Conservation (phyloP, 345 rosid species). For the Rhodamnia rubescens region DNA sequence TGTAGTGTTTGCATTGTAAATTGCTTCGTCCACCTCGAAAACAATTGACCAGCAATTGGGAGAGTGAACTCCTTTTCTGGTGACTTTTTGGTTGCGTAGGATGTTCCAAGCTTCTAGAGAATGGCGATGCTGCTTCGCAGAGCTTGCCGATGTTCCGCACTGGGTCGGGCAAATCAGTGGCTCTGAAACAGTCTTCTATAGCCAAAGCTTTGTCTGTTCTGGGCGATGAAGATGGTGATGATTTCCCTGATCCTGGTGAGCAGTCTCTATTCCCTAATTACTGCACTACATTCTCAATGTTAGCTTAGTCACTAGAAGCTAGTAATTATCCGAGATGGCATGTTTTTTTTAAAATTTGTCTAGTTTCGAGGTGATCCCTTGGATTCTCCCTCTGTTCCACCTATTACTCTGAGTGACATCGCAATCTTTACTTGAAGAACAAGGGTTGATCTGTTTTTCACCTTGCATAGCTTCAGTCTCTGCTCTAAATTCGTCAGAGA, state of each 20-base stretch:
- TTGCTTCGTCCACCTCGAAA: background rate
- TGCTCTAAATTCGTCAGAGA: background rate
- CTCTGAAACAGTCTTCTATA: slow-evolving; percentile 49
- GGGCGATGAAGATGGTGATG: slow-evolving; percentile 8
- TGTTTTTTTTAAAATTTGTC: background rate
- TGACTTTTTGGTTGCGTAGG: slow-evolving; percentile 9
- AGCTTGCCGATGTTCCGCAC: slow-evolving; percentile 43
- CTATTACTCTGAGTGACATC: background rate
- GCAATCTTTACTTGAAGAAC: background rate
- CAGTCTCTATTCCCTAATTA: background rate
- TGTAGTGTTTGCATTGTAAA: background rate
- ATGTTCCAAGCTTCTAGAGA: slow-evolving; percentile 33
- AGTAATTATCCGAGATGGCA: background rate
- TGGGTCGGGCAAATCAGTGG: slow-evolving; percentile 54
- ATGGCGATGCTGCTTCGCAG: slow-evolving; percentile 7
- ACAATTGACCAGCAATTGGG: background rate
- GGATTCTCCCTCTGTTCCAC: background rate
- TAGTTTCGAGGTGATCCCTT: background rate
- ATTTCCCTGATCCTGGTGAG: slow-evolving; percentile 20
- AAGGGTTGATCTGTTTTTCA: background rate
- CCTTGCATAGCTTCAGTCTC: background rate
- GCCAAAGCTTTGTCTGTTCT: slow-evolving; percentile 54
- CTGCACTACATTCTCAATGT: background rate
- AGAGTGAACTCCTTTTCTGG: background rate
- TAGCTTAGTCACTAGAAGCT: background rate